Evolutionary conservation across 306 rosid genomes (phyloP).

Genomic region (Cucurbita argyrosperma): DNA sequence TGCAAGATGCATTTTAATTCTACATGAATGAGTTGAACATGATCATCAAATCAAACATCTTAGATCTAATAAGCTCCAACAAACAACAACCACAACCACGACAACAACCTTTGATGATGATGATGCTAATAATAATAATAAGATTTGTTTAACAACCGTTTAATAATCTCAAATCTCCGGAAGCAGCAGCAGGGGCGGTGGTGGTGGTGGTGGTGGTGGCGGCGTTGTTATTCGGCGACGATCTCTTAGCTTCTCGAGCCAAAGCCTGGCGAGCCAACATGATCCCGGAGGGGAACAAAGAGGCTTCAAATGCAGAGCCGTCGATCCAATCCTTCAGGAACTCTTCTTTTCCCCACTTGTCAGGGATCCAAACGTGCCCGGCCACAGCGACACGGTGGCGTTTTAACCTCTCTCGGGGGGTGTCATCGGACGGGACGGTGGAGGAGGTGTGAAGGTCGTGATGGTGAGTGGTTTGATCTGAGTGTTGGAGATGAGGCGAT

Average conservation of each 20-base stretch:
- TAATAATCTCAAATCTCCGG: neutral
- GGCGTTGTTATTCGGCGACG: neutral
- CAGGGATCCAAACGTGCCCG: constrained; percentile 36
- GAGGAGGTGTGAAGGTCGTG: neutral
- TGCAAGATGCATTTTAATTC: neutral
- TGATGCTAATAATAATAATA: neutral
- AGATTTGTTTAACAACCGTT: neutral
- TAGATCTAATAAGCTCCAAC: neutral
- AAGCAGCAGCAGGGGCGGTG: neutral
- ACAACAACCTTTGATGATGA: neutral
- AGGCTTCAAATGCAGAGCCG: constrained; percentile 35
- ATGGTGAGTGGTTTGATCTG: neutral
- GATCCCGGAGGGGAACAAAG: neutral
- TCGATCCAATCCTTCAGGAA: constrained; percentile 47
- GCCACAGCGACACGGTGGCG: constrained; percentile 37
- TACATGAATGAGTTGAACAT: neutral
- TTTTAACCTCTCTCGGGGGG: constrained; percentile 42
- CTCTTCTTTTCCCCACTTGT: constrained; percentile 47
- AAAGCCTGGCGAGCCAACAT: neutral
- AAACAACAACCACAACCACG: neutral
- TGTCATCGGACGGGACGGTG: neutral
- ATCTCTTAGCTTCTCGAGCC: neutral
- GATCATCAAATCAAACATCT: neutral
- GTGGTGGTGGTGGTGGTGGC: neutral
- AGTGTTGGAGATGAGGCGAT: neutral